These are phyloP conservation scores for Plasmodium blacklocki DNA, from an alignment of 169 alveolate genomes.

Conservation along the genomic window DNA sequence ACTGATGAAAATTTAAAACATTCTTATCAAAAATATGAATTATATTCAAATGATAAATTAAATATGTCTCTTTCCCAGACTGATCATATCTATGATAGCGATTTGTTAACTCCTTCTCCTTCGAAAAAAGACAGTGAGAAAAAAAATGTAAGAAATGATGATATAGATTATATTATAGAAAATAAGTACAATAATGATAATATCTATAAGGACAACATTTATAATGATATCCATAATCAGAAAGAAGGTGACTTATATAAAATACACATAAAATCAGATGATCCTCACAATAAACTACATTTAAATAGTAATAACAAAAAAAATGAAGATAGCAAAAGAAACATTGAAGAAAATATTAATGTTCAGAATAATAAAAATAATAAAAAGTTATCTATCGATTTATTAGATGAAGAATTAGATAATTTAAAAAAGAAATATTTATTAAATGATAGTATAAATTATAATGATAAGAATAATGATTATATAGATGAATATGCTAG, in stretches of 20 bases:
- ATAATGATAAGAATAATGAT: not conserved
- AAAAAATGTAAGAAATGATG: not conserved
- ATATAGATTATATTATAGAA: too few species aligned
- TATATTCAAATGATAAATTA: conserved; percentile 7
- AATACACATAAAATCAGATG: too few species aligned
- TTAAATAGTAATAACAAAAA: not conserved
- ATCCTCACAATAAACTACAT: not conserved
- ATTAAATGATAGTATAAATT: conserved; percentile 1
- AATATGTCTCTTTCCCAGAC: conserved; percentile 32
- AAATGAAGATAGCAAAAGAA: not conserved
- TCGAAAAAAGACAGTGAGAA: conserved; percentile 11
- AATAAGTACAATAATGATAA: too few species aligned
- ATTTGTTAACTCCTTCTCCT: conserved; percentile 68
- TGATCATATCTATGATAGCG: conserved; percentile 39
- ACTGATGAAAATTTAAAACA: conserved; percentile 34
- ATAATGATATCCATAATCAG: too few species aligned
- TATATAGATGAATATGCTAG: conserved; percentile 35
- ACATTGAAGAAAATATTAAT: not conserved
- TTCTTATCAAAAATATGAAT: conserved; percentile 15
- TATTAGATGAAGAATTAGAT: conserved; percentile 21
- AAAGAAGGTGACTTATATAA: too few species aligned
- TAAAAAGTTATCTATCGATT: conserved; percentile 23
- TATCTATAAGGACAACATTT: too few species aligned
- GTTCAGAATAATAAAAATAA: not conserved
- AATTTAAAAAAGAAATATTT: conserved; percentile 5